These are phyloP conservation scores for Neurospora tetraspora DNA, from an alignment of 495 filamentous ascomycete species.

Conservation along the genomic window DNA sequence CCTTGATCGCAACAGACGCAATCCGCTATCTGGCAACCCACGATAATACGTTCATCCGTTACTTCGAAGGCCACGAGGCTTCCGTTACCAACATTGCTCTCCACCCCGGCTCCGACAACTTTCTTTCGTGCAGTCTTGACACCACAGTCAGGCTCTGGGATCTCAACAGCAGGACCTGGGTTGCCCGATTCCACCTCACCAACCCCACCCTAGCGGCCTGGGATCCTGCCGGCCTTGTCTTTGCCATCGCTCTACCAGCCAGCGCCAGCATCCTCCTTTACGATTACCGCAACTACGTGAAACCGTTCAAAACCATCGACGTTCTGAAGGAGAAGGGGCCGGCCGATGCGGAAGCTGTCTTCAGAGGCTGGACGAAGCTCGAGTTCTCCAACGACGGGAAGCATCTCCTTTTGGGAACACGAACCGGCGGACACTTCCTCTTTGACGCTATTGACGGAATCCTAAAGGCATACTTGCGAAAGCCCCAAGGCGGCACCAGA, in stretches of 20 bases:
- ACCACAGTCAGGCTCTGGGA: slow-evolving; percentile 86
- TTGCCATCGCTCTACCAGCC: slow-evolving; percentile 78
- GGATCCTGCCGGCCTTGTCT: slow-evolving; percentile 80
- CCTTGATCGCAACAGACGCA: slow-evolving; percentile 45
- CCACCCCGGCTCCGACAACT: slow-evolving; percentile 68
- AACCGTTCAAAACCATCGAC: slow-evolving; percentile 84
- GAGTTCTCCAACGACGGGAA: slow-evolving; percentile 96
- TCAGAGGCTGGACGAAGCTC: slow-evolving; percentile 68
- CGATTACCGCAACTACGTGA: slow-evolving; percentile 87
- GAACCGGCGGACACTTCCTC: slow-evolving; percentile 70
- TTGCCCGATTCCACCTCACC: slow-evolving; percentile 65
- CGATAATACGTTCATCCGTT: slow-evolving; percentile 88
- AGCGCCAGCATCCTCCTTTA: slow-evolving; percentile 75
- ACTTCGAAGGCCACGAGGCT: slow-evolving; percentile 81
- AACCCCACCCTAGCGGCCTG: slow-evolving; percentile 75
- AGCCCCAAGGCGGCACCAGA: slow-evolving; percentile 28
- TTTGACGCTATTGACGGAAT: slow-evolving; percentile 81
- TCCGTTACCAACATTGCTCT: slow-evolving; percentile 71
- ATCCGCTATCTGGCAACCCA: slow-evolving; percentile 88
- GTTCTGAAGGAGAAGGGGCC: slow-evolving; percentile 37
- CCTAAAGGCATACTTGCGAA: slow-evolving; percentile 54
- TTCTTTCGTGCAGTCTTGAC: slow-evolving; percentile 83
- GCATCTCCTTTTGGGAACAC: slow-evolving; percentile 69
- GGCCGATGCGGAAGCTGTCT: slow-evolving; percentile 25
- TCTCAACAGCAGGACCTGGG: slow-evolving; percentile 57